Evolutionary conservation across 306 rosid species (phyloP).

Genomic region (Begonia peltatifolia): DNA sequence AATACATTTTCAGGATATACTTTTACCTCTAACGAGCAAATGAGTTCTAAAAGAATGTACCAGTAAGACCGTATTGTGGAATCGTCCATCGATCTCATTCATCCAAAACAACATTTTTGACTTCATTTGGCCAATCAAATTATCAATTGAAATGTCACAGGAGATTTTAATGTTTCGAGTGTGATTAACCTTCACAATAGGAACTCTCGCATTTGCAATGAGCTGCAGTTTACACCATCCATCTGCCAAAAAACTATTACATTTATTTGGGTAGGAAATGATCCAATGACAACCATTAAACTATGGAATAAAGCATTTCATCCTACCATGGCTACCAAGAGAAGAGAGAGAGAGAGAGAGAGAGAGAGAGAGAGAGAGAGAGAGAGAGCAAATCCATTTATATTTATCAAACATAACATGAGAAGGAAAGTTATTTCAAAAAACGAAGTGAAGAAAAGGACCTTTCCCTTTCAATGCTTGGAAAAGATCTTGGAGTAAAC

Average conservation of each 20-base stretch:
- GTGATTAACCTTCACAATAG: constrained; percentile 58
- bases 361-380: not conserved
- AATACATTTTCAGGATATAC: constrained; percentile 18
- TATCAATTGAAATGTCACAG: constrained; percentile 85
- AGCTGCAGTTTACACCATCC: constrained; percentile 37
- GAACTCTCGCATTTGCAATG: constrained; percentile 62
- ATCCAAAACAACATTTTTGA: constrained; percentile 67
- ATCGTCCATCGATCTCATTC: constrained; percentile 55
- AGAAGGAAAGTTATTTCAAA: no score
- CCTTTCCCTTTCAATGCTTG: constrained; percentile 50
- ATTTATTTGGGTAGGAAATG: not conserved
- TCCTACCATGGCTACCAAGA: constrained; percentile 1
- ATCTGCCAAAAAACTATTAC: constrained; percentile 31
- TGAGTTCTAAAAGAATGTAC: constrained; percentile 33
- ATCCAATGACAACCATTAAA: not conserved
- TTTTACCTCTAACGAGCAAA: constrained; percentile 9
- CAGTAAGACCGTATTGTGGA: constrained; percentile 72
- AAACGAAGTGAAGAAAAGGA: constrained; percentile 1
- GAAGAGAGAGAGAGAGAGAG: not conserved
- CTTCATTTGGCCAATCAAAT: constrained; percentile 66
- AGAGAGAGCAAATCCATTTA: not conserved
- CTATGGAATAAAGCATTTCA: not conserved
- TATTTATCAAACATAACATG: no score
- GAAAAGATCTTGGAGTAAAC: constrained; percentile 30
- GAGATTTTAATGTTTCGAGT: constrained; percentile 31